Conservation (phyloP, 768 basidiomycete genomes). For the Hericium alpestre region DNA sequence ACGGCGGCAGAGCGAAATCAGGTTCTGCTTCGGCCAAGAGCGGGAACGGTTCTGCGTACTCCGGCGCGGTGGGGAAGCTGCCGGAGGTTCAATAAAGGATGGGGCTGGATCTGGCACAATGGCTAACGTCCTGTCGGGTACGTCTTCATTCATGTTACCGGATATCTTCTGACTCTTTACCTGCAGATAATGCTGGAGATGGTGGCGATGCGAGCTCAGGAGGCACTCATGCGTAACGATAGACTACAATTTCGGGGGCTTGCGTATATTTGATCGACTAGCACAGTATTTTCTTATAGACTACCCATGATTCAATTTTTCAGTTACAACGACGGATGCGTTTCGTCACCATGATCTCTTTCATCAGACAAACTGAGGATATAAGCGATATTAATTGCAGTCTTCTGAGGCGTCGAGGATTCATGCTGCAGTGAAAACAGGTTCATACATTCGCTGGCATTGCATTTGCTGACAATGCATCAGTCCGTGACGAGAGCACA, state of each 20-base stretch:
- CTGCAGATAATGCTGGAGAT: slow-evolving; percentile 5
- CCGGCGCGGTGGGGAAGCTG: slow-evolving; percentile 20
- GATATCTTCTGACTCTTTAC: neutral
- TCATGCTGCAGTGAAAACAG: no score
- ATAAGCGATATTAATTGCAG: neutral
- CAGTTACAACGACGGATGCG: no score
- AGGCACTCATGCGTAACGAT: neutral
- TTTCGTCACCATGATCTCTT: no score
- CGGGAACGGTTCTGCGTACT: slow-evolving; percentile 17
- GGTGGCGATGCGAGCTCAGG: slow-evolving; percentile 7
- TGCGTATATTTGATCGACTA: no score
- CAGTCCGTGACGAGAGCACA: neutral
- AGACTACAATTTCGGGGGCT: no score
- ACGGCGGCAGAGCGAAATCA: slow-evolving; percentile 7
- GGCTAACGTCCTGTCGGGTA: slow-evolving; percentile 20
- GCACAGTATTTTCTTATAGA: no score
- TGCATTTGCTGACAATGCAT: neutral
- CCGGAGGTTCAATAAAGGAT: slow-evolving; percentile 17
- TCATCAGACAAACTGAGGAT: no score
- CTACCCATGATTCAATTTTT: no score
- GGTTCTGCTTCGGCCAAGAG: neutral
- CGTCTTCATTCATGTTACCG: slow-evolving; percentile 1
- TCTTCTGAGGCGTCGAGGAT: neutral
- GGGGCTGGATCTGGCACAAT: slow-evolving; percentile 7
- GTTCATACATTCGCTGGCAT: neutral